A percentile compares a stretch with the other conserved stretches of the same genome.
Conservation (phyloP, 2,329 filamentous ascomycete genomes). For the Chalaropsis thielavioides region DNA sequence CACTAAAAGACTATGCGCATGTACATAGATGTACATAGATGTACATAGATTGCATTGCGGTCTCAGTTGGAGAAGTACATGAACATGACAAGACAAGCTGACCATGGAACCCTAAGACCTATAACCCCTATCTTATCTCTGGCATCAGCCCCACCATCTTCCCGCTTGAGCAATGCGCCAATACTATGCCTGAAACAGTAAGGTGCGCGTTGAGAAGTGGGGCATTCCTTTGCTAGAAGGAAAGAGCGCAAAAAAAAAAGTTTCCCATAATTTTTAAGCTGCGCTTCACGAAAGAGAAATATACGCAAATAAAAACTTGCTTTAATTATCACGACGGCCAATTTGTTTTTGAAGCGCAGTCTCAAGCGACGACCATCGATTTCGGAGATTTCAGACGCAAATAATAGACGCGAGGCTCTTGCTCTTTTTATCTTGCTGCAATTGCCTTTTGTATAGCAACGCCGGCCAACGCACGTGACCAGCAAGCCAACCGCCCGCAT, state of each 20-base stretch:
- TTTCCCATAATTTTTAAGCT: not conserved
- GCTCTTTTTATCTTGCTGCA: not conserved
- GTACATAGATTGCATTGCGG: too few relatives aligned
- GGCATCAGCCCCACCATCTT: not conserved
- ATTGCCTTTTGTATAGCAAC: not conserved
- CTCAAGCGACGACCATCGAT: not conserved
- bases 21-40: too few relatives aligned
- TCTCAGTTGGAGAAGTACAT: too few relatives aligned
- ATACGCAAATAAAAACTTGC: not conserved
- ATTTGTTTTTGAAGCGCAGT: not conserved
- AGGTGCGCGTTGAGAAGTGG: slow-evolving; percentile 2
- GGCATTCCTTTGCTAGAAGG: not conserved
- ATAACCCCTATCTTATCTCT: not conserved
- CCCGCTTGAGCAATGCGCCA: not conserved
- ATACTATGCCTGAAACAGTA: not conserved
- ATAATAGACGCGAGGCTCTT: too few relatives aligned
- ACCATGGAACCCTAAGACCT: not conserved
- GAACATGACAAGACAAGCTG: too few relatives aligned
- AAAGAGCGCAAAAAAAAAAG: slow-evolving; percentile 4
- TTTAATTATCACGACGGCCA: not conserved
- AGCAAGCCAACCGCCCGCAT: too few relatives aligned
- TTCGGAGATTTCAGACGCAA: not conserved
- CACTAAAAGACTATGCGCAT: too few relatives aligned
- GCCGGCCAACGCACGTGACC: too few relatives aligned
- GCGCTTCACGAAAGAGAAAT: not conserved